These are phyloP conservation scores for Mikania micrantha DNA, from an alignment of 129 eudicot species.

Conservation along the genomic window DNA sequence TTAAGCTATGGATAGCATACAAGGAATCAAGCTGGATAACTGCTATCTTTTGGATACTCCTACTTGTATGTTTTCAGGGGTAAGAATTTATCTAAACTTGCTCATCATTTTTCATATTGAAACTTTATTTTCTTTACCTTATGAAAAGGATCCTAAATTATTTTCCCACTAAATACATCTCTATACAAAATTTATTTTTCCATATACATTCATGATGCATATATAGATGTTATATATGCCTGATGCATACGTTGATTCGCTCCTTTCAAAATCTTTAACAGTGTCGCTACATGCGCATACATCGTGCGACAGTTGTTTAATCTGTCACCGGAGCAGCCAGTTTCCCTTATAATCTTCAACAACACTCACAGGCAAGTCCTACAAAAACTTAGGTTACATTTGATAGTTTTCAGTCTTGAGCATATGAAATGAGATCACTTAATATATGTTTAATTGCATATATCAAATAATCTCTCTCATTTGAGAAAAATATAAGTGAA, in stretches of 20 bases:
- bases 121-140: too few relatives aligned
- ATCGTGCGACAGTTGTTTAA: not conserved
- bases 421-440: not conserved
- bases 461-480: not conserved
- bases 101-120: too few relatives aligned
- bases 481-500: too few relatives aligned
- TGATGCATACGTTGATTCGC: not conserved
- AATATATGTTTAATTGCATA: not conserved
- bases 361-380: conserved; percentile 3
- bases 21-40: not conserved
- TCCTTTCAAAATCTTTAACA: not conserved
- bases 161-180: too few relatives aligned
- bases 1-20: conserved; percentile 6
- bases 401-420: not conserved
- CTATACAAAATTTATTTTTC: not conserved
- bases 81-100: not conserved
- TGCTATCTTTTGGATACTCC: not conserved
- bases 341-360: not conserved
- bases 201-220: not conserved
- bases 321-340: not conserved
- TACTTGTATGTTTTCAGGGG: not conserved
- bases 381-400: not conserved
- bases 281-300: not conserved
- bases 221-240: not conserved
- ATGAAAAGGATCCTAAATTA: too few relatives aligned